A percentile compares a stretch with the other conserved stretches of the same genome.
These are phyloP conservation scores for Macroventuria anomochaeta DNA, from an alignment of 2,329 filamentous ascomycete species.

Conservation along the genomic window DNA sequence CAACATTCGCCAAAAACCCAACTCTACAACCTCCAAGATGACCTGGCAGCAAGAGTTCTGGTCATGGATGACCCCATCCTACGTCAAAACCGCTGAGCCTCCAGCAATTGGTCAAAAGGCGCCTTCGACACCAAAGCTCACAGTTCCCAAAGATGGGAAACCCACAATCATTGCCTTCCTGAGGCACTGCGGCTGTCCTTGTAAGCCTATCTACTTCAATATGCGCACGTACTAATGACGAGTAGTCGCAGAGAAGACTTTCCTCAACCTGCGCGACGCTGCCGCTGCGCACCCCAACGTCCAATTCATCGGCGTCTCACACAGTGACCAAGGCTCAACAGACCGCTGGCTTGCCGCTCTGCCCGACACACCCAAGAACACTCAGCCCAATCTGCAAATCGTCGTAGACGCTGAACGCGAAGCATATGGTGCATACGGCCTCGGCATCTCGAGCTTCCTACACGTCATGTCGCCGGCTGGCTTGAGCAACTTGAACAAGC, in stretches of 20 bases:
- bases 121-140: slow-evolving; percentile 61
- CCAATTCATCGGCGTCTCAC: slow-evolving; percentile 46
- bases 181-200: slow-evolving; percentile 76
- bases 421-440: slow-evolving; percentile 69
- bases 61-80: slow-evolving; percentile 51
- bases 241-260: slow-evolving; percentile 72
- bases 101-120: slow-evolving; percentile 64
- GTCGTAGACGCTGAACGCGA: slow-evolving; percentile 66
- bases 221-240: slow-evolving; percentile 1
- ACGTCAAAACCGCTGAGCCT: slow-evolving; percentile 44
- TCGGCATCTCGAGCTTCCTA: slow-evolving; percentile 66
- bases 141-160: slow-evolving; percentile 59
- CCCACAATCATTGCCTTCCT: slow-evolving; percentile 71
- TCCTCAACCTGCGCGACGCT: slow-evolving; percentile 38
- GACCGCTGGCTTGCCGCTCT: slow-evolving; percentile 43
- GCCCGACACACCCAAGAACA: slow-evolving; percentile 26
- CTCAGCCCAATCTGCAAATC: slow-evolving; percentile 63
- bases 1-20: neutral
- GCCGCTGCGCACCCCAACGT: slow-evolving; percentile 36
- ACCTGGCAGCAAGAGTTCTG: slow-evolving; percentile 50
- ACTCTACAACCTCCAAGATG: slow-evolving; percentile 31
- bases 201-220: slow-evolving; percentile 53
- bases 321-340: slow-evolving; percentile 42
- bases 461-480: slow-evolving; percentile 67
- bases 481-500: slow-evolving; percentile 63